Evolutionary conservation across 1,284 basidiomycete species (phyloP).

Genomic region (Ceratobasidium sp.): DNA sequence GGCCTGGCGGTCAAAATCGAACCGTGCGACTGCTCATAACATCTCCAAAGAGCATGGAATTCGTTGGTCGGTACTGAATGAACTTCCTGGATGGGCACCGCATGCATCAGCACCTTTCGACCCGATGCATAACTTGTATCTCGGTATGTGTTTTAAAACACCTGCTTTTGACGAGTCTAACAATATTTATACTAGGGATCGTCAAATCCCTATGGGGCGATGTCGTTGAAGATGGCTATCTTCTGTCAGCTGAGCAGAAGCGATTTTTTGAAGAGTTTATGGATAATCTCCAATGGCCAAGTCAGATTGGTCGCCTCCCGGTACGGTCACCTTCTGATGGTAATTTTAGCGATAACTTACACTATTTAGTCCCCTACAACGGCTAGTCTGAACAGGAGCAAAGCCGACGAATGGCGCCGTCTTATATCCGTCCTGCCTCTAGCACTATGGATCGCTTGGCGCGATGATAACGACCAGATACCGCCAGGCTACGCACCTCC

Average conservation of each 20-base stretch:
- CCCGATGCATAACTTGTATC: conserved; percentile 58
- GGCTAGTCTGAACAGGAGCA: not conserved
- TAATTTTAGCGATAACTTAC: not conserved
- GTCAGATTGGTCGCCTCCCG: conserved; percentile 52
- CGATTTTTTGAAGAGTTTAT: conserved; percentile 52
- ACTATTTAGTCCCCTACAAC: not conserved
- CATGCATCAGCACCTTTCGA: conserved; percentile 56
- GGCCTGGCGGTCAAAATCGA: not conserved
- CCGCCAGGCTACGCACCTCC: conserved; percentile 30
- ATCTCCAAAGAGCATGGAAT: conserved; percentile 47
- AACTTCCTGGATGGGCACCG: conserved; percentile 60
- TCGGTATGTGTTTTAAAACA: conserved; percentile 51
- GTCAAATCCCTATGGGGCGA: conserved; percentile 2
- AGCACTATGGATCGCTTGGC: conserved; percentile 3
- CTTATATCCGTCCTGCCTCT: not conserved
- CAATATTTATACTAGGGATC: not conserved
- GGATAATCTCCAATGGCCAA: conserved; percentile 55
- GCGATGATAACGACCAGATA: not conserved
- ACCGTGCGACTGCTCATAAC: not conserved
- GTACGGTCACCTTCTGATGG: not conserved
- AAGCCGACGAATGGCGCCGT: conserved; percentile 4
- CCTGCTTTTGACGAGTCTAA: not conserved
- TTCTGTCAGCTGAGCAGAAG: conserved; percentile 36
- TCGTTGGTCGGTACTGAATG: conserved; percentile 58
- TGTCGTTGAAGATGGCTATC: conserved; percentile 1